Conservation (phyloP, 1,139 yeast genomes). For the Pichia sp. region DNA sequence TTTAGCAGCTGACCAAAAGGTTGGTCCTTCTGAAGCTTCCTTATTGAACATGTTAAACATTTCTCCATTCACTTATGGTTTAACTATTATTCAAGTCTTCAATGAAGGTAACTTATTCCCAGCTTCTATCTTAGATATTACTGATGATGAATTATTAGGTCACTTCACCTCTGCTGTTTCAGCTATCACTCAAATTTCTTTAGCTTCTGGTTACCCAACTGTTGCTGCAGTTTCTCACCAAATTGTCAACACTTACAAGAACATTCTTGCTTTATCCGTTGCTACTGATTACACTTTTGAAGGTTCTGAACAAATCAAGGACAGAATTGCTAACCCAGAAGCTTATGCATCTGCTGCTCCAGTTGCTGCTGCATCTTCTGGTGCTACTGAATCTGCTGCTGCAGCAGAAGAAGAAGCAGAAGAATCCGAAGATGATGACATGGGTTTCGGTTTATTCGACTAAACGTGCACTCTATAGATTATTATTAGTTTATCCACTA, state of each 20-base stretch:
- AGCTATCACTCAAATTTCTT: constrained; percentile 92
- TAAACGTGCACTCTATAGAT: constrained; percentile 37
- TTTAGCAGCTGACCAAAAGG: constrained; percentile 77
- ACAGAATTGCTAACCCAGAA: constrained; percentile 99
- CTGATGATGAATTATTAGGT: constrained; percentile 89
- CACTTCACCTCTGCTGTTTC: constrained; percentile 91
- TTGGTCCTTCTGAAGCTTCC: constrained; percentile 99
- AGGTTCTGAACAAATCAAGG: constrained; percentile 98
- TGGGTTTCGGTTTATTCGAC: constrained; percentile 99
- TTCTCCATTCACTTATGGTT: constrained; percentile 99
- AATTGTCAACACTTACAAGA: constrained; percentile 98
- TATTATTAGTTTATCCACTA: neutral
- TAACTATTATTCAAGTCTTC: constrained; percentile 93
- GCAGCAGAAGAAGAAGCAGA: constrained; percentile 76
- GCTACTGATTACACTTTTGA: constrained; percentile 99
- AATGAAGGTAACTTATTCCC: constrained; percentile 99
- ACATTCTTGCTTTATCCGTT: constrained; percentile 93
- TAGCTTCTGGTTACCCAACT: constrained; percentile 99
- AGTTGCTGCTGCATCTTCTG: constrained; percentile 63
- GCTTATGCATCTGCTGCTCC: constrained; percentile 99
- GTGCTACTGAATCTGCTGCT: constrained; percentile 51
- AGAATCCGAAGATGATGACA: constrained; percentile 69
- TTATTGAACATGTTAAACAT: constrained; percentile 99
- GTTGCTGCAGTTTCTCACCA: constrained; percentile 99
- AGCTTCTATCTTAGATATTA: constrained; percentile 92